Percentiles rank a stretch among this genome's conserved stretches.
Conservation (phyloP, 352 stramenopile species). For the Phytophthora sansomeana region DNA sequence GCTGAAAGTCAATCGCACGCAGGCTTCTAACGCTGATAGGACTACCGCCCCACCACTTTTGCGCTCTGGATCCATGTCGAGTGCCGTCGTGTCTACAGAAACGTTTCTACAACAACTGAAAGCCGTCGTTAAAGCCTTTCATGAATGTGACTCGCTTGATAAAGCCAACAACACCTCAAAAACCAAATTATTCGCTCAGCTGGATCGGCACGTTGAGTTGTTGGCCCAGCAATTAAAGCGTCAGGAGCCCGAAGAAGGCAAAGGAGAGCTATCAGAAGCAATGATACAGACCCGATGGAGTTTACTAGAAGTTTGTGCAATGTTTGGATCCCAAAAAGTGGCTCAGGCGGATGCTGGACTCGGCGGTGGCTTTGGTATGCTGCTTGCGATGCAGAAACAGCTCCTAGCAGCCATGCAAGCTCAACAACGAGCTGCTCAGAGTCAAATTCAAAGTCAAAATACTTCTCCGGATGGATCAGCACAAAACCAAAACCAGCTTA, state of each 20-base stretch:
- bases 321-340: conserved; percentile 56
- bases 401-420: conserved; percentile 53
- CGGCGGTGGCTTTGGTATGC: conserved; percentile 44
- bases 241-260: conserved; percentile 33
- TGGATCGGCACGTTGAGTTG: conserved; percentile 65
- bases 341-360: conserved; percentile 39
- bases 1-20: conserved; percentile 48
- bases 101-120: conserved; percentile 64
- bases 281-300: conserved; percentile 61
- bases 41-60: background rate
- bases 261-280: conserved; percentile 23
- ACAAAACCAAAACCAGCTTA: conserved; percentile 57
- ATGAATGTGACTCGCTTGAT: conserved; percentile 34
- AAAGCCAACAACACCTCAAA: conserved; percentile 21
- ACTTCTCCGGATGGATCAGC: conserved; percentile 2
- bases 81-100: conserved; percentile 37
- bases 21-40: conserved; percentile 9
- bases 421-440: conserved; percentile 17
- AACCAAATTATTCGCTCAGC: conserved; percentile 51
- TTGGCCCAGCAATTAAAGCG: conserved; percentile 53
- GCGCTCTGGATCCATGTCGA: conserved; percentile 2
- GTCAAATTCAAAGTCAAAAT: conserved; percentile 18
- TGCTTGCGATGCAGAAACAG: conserved; percentile 61
- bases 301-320: conserved; percentile 58
- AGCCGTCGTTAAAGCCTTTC: conserved; percentile 57